A percentile compares a stretch with the other conserved stretches of the same genome.
phyloP scores from a whole-genome alignment of 441 rosid species.

The Pelargonium australe region DNA sequence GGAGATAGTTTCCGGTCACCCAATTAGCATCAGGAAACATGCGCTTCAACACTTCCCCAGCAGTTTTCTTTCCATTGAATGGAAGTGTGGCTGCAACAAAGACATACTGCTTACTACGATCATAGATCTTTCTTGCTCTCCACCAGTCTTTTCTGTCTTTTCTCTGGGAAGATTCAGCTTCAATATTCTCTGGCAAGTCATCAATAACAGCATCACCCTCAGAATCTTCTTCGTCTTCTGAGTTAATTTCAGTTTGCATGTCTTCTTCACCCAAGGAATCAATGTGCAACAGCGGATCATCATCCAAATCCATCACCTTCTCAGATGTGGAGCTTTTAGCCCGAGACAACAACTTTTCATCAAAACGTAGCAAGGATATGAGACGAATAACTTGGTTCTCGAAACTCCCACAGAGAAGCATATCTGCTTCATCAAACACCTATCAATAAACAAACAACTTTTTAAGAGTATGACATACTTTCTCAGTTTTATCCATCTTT shows the following conservation, averaged over 20 bases:
- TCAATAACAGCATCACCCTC: constrained; percentile 32
- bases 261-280: constrained; percentile 23
- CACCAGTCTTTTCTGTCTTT: constrained; percentile 52
- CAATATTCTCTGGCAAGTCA: constrained; percentile 22
- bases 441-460: constrained; percentile 23
- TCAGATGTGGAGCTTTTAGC: constrained; percentile 27
- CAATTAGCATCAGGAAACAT: constrained; percentile 88
- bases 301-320: constrained; percentile 24
- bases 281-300: constrained; percentile 24
- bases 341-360: constrained; percentile 63
- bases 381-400: constrained; percentile 81
- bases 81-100: constrained; percentile 97
- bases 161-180: constrained; percentile 25
- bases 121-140: constrained; percentile 62
- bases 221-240: constrained; percentile 38
- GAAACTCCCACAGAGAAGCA: constrained; percentile 89
- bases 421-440: constrained; percentile 98
- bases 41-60: constrained; percentile 73
- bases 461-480: not conserved
- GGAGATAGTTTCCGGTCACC: constrained; percentile 89
- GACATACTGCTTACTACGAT: constrained; percentile 79
- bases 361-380: constrained; percentile 64
- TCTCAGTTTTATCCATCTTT: no score
- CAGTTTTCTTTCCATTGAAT: constrained; percentile 80
- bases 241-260: constrained; percentile 27